Percentiles rank a stretch among this genome's conserved stretches.
Evolutionary conservation across 352 stramenopile species (phyloP).

Genomic region (Phytophthora aleatoria): DNA sequence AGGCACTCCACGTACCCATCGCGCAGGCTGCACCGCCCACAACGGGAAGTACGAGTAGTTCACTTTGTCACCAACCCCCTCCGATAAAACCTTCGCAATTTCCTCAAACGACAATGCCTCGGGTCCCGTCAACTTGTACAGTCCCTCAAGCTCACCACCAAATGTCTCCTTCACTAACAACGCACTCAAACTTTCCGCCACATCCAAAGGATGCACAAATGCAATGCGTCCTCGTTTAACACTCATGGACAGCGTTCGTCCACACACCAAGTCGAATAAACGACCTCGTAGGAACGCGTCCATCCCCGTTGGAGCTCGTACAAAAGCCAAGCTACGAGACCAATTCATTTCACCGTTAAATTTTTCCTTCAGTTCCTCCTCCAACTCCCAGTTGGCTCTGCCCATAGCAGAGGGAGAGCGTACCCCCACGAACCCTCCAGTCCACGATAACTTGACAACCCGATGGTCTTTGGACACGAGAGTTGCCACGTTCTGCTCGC

Average conservation of each 20-base stretch:
- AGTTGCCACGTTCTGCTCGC: slow-evolving; percentile 29
- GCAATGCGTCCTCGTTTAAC: slow-evolving; percentile 61
- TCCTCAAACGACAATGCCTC: slow-evolving; percentile 64
- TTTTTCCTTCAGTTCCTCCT: slow-evolving; percentile 41
- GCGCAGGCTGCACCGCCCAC: slow-evolving; percentile 73
- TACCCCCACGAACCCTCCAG: slow-evolving; percentile 42
- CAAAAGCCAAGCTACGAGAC: slow-evolving; percentile 31
- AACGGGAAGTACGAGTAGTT: slow-evolving; percentile 70
- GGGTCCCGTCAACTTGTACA: slow-evolving; percentile 53
- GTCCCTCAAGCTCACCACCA: neutral
- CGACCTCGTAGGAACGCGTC: slow-evolving; percentile 58
- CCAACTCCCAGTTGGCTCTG: slow-evolving; percentile 49
- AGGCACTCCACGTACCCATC: slow-evolving; percentile 73
- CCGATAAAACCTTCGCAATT: slow-evolving; percentile 48
- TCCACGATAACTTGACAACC: slow-evolving; percentile 66
- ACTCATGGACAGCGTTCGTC: slow-evolving; percentile 65
- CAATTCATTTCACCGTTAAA: slow-evolving; percentile 6
- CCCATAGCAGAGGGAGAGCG: slow-evolving; percentile 39
- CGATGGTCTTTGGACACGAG: slow-evolving; percentile 31
- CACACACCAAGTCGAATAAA: slow-evolving; percentile 62
- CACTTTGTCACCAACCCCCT: slow-evolving; percentile 47
- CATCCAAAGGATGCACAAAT: slow-evolving; percentile 66
- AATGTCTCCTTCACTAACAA: slow-evolving; percentile 13
- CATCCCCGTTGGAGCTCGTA: slow-evolving; percentile 61
- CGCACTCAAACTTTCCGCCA: slow-evolving; percentile 49